Conservation (phyloP, 1,139 yeast genomes). For the Zygosaccharomyces sapae region DNA sequence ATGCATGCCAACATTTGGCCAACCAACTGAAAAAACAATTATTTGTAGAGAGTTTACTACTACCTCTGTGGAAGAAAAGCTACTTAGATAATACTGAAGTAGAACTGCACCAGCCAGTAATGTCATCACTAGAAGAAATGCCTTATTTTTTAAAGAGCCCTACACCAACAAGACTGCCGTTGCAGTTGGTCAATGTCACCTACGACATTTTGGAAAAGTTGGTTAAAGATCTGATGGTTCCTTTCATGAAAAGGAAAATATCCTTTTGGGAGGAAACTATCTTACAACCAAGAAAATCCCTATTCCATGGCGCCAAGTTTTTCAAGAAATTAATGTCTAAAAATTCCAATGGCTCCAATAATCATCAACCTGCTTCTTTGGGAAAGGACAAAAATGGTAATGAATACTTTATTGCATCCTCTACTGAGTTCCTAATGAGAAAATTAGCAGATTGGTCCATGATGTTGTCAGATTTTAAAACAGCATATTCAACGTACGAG, state of each 20-base stretch:
- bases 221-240: slow-evolving; percentile 30
- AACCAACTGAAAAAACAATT: slow-evolving; percentile 39
- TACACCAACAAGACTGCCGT: slow-evolving; percentile 18
- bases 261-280: slow-evolving; percentile 79
- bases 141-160: slow-evolving; percentile 70
- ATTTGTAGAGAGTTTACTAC: slow-evolving; percentile 35
- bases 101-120: slow-evolving; percentile 38
- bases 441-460: slow-evolving; percentile 90
- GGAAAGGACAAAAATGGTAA: slow-evolving; percentile 24
- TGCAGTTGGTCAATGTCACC: slow-evolving; percentile 22
- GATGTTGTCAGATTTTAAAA: slow-evolving; percentile 81
- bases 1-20: slow-evolving; percentile 30
- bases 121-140: slow-evolving; percentile 56
- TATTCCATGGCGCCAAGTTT: slow-evolving; percentile 32
- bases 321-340: slow-evolving; percentile 35
- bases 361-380: slow-evolving; percentile 47
- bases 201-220: slow-evolving; percentile 29
- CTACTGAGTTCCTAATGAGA: slow-evolving; percentile 72
- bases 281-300: slow-evolving; percentile 62
- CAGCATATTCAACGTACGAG: slow-evolving; percentile 82
- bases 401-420: slow-evolving; percentile 35
- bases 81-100: slow-evolving; percentile 21
- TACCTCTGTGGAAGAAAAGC: slow-evolving; percentile 33
- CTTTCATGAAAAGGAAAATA: slow-evolving; percentile 46
- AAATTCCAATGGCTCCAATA: slow-evolving; percentile 27